A percentile compares a stretch with the other conserved stretches of the same genome.
Conservation (phyloP, 768 basidiomycete genomes). For the Tricholoma saponaceum region DNA sequence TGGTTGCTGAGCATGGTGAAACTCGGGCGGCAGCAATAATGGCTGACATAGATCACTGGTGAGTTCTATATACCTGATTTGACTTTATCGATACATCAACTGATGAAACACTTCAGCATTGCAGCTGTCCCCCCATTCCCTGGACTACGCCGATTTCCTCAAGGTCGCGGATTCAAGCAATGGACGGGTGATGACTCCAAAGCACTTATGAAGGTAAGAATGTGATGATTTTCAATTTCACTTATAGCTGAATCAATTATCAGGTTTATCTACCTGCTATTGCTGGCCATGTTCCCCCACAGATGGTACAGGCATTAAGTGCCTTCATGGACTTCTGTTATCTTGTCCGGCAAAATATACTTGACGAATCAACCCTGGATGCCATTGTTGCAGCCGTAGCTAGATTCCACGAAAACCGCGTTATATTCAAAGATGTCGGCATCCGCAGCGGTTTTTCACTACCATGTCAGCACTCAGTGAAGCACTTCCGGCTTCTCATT, state of each 20-base stretch:
- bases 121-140: constrained; percentile 13
- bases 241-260: not conserved
- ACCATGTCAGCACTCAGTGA: constrained; percentile 19
- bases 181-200: constrained; percentile 33
- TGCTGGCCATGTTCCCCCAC: constrained; percentile 7
- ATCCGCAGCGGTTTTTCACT: constrained; percentile 13
- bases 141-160: constrained; percentile 15
- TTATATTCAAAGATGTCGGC: constrained; percentile 11
- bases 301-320: constrained; percentile 9
- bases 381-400: constrained; percentile 1
- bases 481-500: constrained; percentile 11
- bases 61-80: not conserved
- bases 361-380: not conserved
- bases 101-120: constrained; percentile 14
- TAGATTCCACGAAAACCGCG: constrained; percentile 12
- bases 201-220: constrained; percentile 27
- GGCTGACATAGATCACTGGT: constrained; percentile 30
- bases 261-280: constrained; percentile 23
- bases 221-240: not conserved
- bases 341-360: not conserved
- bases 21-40: constrained; percentile 21
- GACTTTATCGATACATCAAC: not conserved
- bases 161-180: constrained; percentile 24
- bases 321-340: constrained; percentile 20
- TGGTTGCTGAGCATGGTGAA: constrained; percentile 10